phyloP scores from a whole-genome alignment of 176 grass and related monocot genomes.

The Dendrocalamus sinicus region DNA sequence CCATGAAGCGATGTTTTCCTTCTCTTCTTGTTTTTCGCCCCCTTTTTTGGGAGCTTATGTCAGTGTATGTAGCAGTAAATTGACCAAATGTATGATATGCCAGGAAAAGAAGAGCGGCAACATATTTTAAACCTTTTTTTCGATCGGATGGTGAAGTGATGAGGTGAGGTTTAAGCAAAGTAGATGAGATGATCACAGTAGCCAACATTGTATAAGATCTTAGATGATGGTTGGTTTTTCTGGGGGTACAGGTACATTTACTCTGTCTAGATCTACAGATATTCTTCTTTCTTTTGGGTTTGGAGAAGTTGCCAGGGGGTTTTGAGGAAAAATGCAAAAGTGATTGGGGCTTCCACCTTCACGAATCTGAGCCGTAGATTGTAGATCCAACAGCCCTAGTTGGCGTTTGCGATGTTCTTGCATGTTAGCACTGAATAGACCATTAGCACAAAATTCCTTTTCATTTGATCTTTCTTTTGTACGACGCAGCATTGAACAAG shows the following conservation, averaged over 20 bases:
- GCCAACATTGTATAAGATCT: neutral
- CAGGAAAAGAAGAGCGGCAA: no score
- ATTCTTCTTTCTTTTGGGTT: neutral
- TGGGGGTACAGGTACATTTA: neutral
- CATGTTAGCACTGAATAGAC: no score
- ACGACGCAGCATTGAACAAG: no score
- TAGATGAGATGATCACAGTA: neutral
- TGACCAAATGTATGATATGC: conserved; percentile 42
- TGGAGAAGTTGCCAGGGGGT: no score
- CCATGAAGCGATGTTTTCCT: neutral
- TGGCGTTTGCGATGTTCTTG: no score
- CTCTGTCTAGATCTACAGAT: neutral
- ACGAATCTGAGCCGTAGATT: no score
- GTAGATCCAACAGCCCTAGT: no score
- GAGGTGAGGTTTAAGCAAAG: neutral
- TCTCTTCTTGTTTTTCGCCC: neutral
- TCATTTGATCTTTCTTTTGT: no score
- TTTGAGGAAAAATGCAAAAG: no score
- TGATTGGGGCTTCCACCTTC: no score
- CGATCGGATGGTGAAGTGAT: neutral
- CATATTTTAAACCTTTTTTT: neutral
- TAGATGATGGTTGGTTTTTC: neutral
- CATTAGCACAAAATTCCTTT: no score
- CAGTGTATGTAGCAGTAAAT: conserved; percentile 44
- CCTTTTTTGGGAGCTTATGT: neutral